Conservation (phyloP, 73 alveolate genomes). For the Paramecium sexaurelia region DNA sequence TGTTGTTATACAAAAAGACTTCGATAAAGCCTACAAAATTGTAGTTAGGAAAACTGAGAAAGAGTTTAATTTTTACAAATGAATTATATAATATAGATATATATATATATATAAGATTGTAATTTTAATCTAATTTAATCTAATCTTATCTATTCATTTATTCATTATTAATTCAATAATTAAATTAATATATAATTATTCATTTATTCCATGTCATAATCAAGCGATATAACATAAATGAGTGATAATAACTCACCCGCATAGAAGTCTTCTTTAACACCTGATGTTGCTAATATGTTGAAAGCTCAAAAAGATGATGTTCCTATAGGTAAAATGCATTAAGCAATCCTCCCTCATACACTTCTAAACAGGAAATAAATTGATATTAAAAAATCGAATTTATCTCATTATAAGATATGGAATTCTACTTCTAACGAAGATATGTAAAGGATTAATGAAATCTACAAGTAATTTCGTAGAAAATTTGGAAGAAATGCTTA, state of each 20-base stretch:
- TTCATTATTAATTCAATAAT: background rate
- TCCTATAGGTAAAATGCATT: background rate
- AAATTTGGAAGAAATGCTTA: slow-evolving; percentile 31
- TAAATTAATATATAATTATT: background rate
- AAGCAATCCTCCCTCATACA: background rate
- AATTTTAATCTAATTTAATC: too few relatives aligned
- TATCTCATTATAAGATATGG: slow-evolving; percentile 10
- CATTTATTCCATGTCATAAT: slow-evolving; percentile 16
- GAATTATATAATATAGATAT: slow-evolving; percentile 42
- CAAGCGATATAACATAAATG: background rate
- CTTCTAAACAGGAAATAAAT: background rate
- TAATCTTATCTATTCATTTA: background rate
- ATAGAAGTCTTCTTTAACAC: background rate
- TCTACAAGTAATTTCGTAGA: background rate
- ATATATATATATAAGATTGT: too few relatives aligned
- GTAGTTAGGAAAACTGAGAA: slow-evolving; percentile 94
- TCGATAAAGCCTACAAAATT: slow-evolving; percentile 97
- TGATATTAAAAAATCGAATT: background rate
- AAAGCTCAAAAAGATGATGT: background rate
- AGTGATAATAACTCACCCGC: slow-evolving; percentile 37
- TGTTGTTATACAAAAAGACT: slow-evolving; percentile 98
- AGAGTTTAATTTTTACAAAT: slow-evolving; percentile 78
- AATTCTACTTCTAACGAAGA: background rate
- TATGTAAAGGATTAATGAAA: background rate
- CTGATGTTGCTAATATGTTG: background rate